Conservation (phyloP, 257 asterid genomes). For the Lycium barbarum region DNA sequence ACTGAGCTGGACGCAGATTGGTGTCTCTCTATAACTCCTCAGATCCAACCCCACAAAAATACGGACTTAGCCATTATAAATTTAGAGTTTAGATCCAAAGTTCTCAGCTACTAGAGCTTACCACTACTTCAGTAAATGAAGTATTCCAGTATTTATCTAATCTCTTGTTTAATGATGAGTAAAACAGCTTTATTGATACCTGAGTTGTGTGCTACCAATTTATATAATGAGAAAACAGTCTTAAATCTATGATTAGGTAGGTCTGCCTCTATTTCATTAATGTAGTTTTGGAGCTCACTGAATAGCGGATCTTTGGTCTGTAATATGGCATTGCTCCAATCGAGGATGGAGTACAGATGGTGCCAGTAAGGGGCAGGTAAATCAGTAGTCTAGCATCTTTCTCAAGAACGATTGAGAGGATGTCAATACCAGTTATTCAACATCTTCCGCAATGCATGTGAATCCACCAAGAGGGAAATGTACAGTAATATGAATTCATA, state of each 20-base stretch:
- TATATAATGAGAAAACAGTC: conserved; percentile 16
- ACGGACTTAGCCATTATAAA: not conserved
- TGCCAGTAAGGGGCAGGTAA: not conserved
- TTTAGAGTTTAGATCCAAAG: conserved; percentile 6
- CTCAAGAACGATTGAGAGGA: conserved; percentile 17
- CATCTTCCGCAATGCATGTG: conserved; percentile 23
- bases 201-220: conserved; percentile 16
- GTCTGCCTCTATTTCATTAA: conserved; percentile 17
- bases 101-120: conserved; percentile 15
- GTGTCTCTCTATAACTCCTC: not conserved
- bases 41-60: conserved; percentile 23
- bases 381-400: not conserved
- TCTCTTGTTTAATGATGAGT: not conserved
- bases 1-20: not conserved
- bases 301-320: not conserved
- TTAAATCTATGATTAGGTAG: not conserved
- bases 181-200: not conserved
- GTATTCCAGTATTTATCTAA: conserved; percentile 4
- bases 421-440: conserved; percentile 3
- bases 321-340: conserved; percentile 11
- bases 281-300: conserved; percentile 1
- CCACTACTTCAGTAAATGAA: not conserved
- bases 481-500: not conserved
- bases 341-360: not conserved
- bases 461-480: conserved; percentile 17